Evolutionary conservation across 305 asterid genomes (phyloP).

Genomic region (Fraxinus angustifolia): DNA sequence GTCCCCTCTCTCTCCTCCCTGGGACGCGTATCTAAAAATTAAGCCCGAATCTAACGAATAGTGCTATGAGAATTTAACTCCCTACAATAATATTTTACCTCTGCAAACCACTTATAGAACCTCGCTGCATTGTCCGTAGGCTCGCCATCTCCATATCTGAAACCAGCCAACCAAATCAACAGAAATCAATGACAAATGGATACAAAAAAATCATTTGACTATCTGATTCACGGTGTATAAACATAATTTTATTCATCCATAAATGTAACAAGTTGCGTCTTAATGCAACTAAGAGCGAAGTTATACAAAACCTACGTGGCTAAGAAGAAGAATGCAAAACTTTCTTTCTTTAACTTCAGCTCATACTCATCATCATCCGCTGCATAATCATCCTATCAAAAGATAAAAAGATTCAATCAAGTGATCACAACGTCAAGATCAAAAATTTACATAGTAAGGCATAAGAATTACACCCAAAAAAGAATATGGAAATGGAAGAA

Average conservation of each 20-base stretch:
- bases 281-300: slow-evolving; percentile 14
- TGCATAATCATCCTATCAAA: slow-evolving; percentile 81
- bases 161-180: slow-evolving; percentile 48
- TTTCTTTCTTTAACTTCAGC: slow-evolving; percentile 79
- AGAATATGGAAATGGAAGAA: background rate
- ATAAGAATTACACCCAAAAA: background rate
- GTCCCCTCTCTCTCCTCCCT: slow-evolving; percentile 80
- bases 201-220: background rate
- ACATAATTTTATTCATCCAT: slow-evolving; percentile 10
- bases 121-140: slow-evolving; percentile 99
- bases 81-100: slow-evolving; percentile 39
- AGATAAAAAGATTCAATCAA: slow-evolving; percentile 19
- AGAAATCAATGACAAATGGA: slow-evolving; percentile 32
- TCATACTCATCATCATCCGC: slow-evolving; percentile 87
- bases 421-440: background rate
- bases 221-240: slow-evolving; percentile 18
- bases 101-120: slow-evolving; percentile 87
- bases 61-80: background rate
- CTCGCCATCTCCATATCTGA: slow-evolving; percentile 98
- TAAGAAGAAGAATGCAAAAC: slow-evolving; percentile 72
- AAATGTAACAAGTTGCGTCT: background rate
- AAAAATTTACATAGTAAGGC: slow-evolving; percentile 2
- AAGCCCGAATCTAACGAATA: slow-evolving; percentile 17
- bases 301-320: slow-evolving; percentile 70
- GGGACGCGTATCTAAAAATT: slow-evolving; percentile 18